Conservation (phyloP, 352 stramenopile species). For the Thraustotheca clavata region DNA sequence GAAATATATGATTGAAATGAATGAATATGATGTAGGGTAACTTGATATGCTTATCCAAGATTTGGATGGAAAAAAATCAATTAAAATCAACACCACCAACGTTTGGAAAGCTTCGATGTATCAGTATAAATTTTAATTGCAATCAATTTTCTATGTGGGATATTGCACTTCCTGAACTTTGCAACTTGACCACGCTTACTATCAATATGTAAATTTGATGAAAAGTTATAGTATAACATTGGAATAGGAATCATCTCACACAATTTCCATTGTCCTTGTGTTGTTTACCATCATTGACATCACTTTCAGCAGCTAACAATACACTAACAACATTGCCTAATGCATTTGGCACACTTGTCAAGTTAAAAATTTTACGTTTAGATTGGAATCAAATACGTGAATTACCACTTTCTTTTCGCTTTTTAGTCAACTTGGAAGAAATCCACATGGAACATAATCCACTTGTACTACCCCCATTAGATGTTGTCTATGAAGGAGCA, state of each 20-base stretch:
- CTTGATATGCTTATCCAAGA: constrained; percentile 29
- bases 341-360: constrained; percentile 37
- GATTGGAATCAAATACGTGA: constrained; percentile 59
- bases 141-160: constrained; percentile 33
- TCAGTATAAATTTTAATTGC: constrained; percentile 35
- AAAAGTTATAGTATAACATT: neutral
- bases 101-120: constrained; percentile 30
- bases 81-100: constrained; percentile 35
- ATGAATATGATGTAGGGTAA: constrained; percentile 9
- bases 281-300: constrained; percentile 28
- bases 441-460: constrained; percentile 60
- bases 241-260: constrained; percentile 30
- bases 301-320: constrained; percentile 43
- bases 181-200: constrained; percentile 32
- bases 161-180: constrained; percentile 22
- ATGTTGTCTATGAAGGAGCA: constrained; percentile 43
- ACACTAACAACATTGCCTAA: constrained; percentile 34
- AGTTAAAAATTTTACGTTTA: constrained; percentile 39
- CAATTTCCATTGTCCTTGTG: constrained; percentile 38
- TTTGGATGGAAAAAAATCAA: constrained; percentile 48
- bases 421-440: constrained; percentile 27
- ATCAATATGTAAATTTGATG: constrained; percentile 31
- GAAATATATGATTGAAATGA: neutral
- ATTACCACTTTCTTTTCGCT: constrained; percentile 53
- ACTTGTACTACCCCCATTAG: constrained; percentile 35